Percentiles rank a stretch among this genome's conserved stretches.
Conservation (phyloP, 1,284 basidiomycete species). For the Cryptococcus sp. region DNA sequence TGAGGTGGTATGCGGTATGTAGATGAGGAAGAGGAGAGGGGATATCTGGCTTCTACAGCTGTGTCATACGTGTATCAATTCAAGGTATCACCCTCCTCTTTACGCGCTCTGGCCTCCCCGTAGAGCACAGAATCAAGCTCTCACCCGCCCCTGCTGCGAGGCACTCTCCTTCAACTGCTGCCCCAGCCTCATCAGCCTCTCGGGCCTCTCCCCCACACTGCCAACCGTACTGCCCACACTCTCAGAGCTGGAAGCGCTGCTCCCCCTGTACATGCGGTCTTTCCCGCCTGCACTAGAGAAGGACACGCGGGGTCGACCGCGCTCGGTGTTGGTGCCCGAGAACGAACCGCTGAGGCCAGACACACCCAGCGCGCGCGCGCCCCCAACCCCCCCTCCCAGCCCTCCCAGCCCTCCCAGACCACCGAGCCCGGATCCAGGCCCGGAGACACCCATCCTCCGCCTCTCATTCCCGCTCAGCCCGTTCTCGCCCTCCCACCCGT, state of each 20-base stretch:
- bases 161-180: conserved; percentile 22
- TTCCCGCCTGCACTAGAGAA: background rate
- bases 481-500: conserved; percentile 28
- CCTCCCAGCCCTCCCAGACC: background rate
- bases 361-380: too few species aligned
- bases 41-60: too few species aligned
- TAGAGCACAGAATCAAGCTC: background rate
- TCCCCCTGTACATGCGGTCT: background rate
- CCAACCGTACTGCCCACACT: conserved; percentile 1
- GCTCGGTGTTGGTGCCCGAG: too few species aligned
- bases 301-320: too few species aligned
- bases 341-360: too few species aligned
- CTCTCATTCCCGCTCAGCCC: conserved; percentile 32
- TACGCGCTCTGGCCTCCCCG: background rate
- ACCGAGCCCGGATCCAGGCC: too few species aligned
- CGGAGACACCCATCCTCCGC: conserved; percentile 18
- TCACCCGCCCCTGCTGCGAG: background rate
- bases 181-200: conserved; percentile 28
- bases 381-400: background rate
- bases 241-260: background rate
- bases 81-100: too few species aligned
- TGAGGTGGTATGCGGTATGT: too few species aligned
- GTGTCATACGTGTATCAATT: too few species aligned
- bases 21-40: too few species aligned
- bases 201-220: conserved; percentile 15